Evolutionary conservation across 2,329 filamentous ascomycete species (phyloP), one percentile per base, ranked within the genome.

Genomic region (Colletotrichum viniferum): DNA sequence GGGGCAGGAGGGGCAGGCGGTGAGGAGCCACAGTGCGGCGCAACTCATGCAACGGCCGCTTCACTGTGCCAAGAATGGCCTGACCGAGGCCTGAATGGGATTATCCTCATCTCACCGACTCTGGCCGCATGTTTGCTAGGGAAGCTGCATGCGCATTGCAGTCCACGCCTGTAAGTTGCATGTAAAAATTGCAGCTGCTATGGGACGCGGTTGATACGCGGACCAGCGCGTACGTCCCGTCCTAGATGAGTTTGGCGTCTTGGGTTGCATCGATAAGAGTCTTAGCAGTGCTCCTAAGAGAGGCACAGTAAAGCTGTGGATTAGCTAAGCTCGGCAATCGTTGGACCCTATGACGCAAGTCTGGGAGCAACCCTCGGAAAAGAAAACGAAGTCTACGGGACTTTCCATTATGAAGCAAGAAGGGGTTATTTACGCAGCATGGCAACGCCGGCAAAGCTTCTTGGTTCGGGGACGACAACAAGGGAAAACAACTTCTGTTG

Each of bases 1-100:
- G 74, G 74, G 70, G 71, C 74, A 70, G 62, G 48, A 62, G 61
- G 21, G 71, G 74, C 71, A 76, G 71, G 74, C 74, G 74, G 74
- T 76, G 74, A 71, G 21, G 3, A 6, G 14, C 18, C 14, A 76
- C 73, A 69, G 69, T 76, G 63, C 36, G 73, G 69, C 69, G 64
- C 73, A 64, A 32, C 58, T 7, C 2, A 7, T 4, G 8, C 7
- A 13, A 7, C 4, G 8, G 56, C 4, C 16, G 18, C 24, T 58
- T 26, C 24, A 75, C 73, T 75, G 73, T 75, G 62, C 26, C 43
- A 28, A 62, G 32, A 55, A 13, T 52, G 56, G 38, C 73, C 62
- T 67, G 56, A 72, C 24, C 28, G 58, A 61, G 16, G 26, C 56
- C 56, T 61, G 28, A 61, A 18, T 30, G 56, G 24, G n/a, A 18